These are phyloP conservation scores for Azolla pinnata DNA, from an alignment of 75 land plant genomes.

Conservation along the genomic window DNA sequence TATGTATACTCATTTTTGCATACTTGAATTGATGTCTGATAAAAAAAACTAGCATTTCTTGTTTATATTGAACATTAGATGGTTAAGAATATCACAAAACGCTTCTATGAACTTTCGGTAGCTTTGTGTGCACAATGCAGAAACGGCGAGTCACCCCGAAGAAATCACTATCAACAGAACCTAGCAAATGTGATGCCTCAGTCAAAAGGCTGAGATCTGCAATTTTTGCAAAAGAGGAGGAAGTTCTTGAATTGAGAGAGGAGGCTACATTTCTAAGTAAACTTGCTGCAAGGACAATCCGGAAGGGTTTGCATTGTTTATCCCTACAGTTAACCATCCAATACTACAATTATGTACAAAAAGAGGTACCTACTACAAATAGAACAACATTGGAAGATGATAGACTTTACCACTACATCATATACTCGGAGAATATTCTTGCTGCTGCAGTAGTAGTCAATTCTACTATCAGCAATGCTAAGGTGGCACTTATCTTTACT, in stretches of 20 bases:
- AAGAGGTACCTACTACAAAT: not conserved
- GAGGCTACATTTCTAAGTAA: not conserved
- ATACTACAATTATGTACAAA: slow-evolving; percentile 13
- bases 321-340: slow-evolving; percentile 48
- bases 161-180: too few relatives aligned
- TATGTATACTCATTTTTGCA: too few relatives aligned
- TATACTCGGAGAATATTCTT: slow-evolving; percentile 56
- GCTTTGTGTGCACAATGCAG: too few relatives aligned
- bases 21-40: too few relatives aligned
- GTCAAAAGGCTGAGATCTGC: slow-evolving; percentile 53
- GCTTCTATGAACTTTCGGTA: too few relatives aligned
- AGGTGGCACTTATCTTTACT: slow-evolving; percentile 27
- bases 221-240: slow-evolving; percentile 2
- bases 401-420: slow-evolving; percentile 36
- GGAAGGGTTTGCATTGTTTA: slow-evolving; percentile 60
- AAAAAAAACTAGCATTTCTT: too few relatives aligned
- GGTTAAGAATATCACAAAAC: too few relatives aligned
- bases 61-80: too few relatives aligned
- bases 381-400: slow-evolving; percentile 21
- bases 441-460: slow-evolving; percentile 63
- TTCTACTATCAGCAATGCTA: slow-evolving; percentile 46
- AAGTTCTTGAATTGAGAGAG: not conserved
- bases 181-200: slow-evolving; percentile 51
- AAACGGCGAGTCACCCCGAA: too few relatives aligned
- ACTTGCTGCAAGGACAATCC: slow-evolving; percentile 55